A percentile compares a stretch with the other conserved stretches of the same genome.
These are phyloP conservation scores for Ulmus americana DNA, from an alignment of 331 rosid species.

Conservation along the genomic window DNA sequence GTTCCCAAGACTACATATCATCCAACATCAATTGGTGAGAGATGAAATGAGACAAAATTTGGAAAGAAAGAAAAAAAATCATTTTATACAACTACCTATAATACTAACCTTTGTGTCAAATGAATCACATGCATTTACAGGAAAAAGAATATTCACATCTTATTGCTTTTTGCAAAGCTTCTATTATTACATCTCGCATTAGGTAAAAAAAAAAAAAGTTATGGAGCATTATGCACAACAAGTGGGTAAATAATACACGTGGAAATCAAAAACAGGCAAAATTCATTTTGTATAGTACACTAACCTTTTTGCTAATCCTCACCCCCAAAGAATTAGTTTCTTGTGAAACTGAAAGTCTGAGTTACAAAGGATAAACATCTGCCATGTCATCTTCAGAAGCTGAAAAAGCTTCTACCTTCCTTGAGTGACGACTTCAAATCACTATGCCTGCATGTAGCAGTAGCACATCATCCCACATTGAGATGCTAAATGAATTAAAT, in stretches of 20 bases:
- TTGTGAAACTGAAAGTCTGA: conserved; percentile 67
- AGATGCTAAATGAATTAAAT: conserved; percentile 21
- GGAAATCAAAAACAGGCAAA: conserved; percentile 6
- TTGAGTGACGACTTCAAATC: conserved; percentile 54
- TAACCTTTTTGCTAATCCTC: conserved; percentile 90
- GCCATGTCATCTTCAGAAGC: conserved; percentile 67
- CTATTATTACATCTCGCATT: no score
- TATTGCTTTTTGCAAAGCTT: not conserved
- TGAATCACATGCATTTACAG: not conserved
- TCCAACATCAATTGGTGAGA: not conserved
- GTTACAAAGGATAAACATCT: conserved; percentile 92
- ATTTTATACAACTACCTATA: not conserved
- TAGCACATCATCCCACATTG: conserved; percentile 25
- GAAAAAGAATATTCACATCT: conserved; percentile 1
- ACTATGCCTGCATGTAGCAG: conserved; percentile 59
- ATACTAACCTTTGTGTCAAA: not conserved
- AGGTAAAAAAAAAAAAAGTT: no score
- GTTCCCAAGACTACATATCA: not conserved
- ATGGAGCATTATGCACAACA: not conserved
- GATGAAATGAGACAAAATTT: not conserved
- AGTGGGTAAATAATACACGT: not conserved
- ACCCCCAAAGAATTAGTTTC: conserved; percentile 73
- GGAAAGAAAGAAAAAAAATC: not conserved
- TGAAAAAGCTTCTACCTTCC: conserved; percentile 60
- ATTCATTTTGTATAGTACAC: not conserved